These are phyloP conservation scores for Pueraria montana DNA, from an alignment of 306 rosid species.

Conservation along the genomic window DNA sequence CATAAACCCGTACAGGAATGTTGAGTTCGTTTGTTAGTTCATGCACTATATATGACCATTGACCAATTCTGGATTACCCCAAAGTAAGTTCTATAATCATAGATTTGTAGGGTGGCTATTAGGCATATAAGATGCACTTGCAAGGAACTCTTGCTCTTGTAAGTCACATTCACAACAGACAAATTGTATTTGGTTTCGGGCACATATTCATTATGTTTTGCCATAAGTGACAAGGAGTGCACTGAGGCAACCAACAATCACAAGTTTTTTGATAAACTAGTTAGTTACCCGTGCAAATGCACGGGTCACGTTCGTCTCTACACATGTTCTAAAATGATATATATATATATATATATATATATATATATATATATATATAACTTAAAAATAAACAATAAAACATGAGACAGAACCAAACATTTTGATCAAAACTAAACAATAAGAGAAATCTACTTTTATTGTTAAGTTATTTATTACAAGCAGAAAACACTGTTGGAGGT, in stretches of 20 bases:
- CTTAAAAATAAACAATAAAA: too few species aligned
- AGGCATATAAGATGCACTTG: not conserved
- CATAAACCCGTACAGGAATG: too few species aligned
- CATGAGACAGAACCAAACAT: too few species aligned
- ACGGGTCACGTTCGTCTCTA: too few species aligned
- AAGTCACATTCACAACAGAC: not conserved
- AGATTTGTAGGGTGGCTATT: not conserved
- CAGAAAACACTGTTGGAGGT: not conserved
- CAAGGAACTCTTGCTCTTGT: not conserved
- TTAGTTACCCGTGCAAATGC: too few species aligned
- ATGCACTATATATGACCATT: not conserved
- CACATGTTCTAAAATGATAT: too few species aligned
- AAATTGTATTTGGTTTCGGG: not conserved
- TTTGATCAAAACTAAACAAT: too few species aligned
- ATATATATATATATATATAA: too few species aligned
- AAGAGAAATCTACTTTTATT: too few species aligned
- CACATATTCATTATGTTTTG: not conserved
- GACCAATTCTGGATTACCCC: not conserved
- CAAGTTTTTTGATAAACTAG: not conserved
- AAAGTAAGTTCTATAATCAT: not conserved
- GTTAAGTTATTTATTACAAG: not conserved
- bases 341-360: too few species aligned
- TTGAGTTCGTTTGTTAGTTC: not conserved
- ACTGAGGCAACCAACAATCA: not conserved
- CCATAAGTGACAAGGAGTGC: not conserved